Evolutionary conservation across 139 green algal species (phyloP), one percentile per base, ranked within the genome.

Genomic region (Asterochloris sp.): DNA sequence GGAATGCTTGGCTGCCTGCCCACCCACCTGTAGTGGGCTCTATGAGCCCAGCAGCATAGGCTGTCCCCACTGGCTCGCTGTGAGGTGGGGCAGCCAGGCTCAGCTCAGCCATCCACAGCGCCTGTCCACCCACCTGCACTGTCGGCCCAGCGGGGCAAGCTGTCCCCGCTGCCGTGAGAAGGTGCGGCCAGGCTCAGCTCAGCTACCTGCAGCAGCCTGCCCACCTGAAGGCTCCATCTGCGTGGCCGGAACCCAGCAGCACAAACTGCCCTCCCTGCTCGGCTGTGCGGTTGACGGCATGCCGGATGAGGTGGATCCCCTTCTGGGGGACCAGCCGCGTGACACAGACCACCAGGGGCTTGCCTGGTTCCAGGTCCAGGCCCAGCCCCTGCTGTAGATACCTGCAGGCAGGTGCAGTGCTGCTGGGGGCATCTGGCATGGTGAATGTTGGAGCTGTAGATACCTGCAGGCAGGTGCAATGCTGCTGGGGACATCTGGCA

Each of bases 241-340:
- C 88, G 78, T 97, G 94, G 0, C 96, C 94, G 4, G 88, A 92
- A 47, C 96, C 96, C 83, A 99, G 91, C 84, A 99, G 89, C 78
- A 98, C 92, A 88, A 98, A 96, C 90, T 98, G 96, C 0, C 91
- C 96, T 62, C 94, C 94, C 81, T 60, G 60, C 74, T 96, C 85
- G 4, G 87, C n/a, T 11, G 91, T 95, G 19, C 89, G 87, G 61
- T 85, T 82, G 47, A 98, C 87, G 17, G 93, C 91, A 62, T 92
- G 90, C 78, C 89, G 83, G 82, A 99, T 98, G 27, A 99, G 91
- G 83, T 98, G 94, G 77, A 98, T 95, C 83, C 96, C 96, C 87
- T 96, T 96, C 81, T 97, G 94, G 24, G 94, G 92, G 68, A 99
- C 96, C 28, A 99, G 91, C 0, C 96, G 90, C 8, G 91, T 96